Evolutionary conservation across 1,139 yeast genomes (phyloP), one percentile per base, ranked within the genome.

Genomic region (Lodderomyces oxycetoniae): DNA sequence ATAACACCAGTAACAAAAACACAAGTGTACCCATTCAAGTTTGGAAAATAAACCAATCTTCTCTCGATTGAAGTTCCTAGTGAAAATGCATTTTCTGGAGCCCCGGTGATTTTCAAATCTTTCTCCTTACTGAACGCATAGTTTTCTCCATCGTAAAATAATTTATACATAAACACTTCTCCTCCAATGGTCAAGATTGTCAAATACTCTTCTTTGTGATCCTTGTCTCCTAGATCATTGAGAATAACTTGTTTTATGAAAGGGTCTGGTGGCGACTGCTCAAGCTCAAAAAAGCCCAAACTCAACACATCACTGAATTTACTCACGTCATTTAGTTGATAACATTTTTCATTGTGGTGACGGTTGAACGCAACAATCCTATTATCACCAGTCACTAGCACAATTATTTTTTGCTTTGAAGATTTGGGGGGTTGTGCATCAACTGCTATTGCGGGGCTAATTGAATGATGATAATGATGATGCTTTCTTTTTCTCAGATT

Each of bases 171-270:
- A 30, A 77, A 63, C 1, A 86, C 62, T 53, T 87, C 94, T 47
- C 93, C 93, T 36, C 91, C 89, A 51, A 79, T 73, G 0, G 95
- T 86, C 33, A 87, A 61, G 5, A 86, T 63, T 0, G 88, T 68
- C 40, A 88, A 55, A 52, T 77, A 79, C 45, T 85, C 89, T 23
- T 63, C 63, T 31, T 59, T 57, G 22, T 56, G 49, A 35, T 73
- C 65, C 17, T 64, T 49, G 46, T 82, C 86, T 3, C 95, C 96
- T 29, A 87, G 51, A 31, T 71, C 74, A 33, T 77, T 72, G 34
- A 81, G 67, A 49, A 81, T 71, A 3, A 82, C 71, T 53, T 84
- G 91, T 49, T 81, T 83, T 38, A 84, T 75, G 28, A 74, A 74
- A 2, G 91, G 89, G 58, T 83, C 91, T 6, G 87, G 87, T 15